phyloP scores from a whole-genome alignment of 2,329 filamentous ascomycete genomes.

The Basipetospora chlamydospora region DNA sequence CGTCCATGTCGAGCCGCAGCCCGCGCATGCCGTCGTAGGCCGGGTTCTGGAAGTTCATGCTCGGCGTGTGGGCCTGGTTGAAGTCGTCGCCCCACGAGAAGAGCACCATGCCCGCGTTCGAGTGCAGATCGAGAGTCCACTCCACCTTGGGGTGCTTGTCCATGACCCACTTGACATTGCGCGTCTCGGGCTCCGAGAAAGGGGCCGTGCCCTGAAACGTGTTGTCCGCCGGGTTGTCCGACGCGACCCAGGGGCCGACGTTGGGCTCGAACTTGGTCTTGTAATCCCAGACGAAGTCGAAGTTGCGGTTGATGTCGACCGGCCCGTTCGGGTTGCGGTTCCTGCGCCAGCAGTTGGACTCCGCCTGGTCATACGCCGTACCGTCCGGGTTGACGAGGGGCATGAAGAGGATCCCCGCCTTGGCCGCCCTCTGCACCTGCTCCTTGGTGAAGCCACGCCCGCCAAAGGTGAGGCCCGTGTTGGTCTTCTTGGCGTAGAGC shows the following conservation, averaged over 20 bases:
- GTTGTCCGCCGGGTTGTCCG: slow-evolving; percentile 25
- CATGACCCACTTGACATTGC: slow-evolving; percentile 37
- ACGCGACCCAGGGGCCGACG: slow-evolving; percentile 23
- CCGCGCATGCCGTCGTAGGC: slow-evolving; percentile 37
- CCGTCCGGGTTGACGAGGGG: slow-evolving; percentile 41
- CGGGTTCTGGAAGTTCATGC: slow-evolving; percentile 37
- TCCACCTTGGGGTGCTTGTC: slow-evolving; percentile 32
- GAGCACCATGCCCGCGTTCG: slow-evolving; percentile 33
- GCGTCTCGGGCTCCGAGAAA: slow-evolving; percentile 41
- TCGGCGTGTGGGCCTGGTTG: slow-evolving; percentile 27
- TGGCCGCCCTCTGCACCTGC: slow-evolving; percentile 35
- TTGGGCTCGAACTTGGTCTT: slow-evolving; percentile 23
- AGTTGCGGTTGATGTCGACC: slow-evolving; percentile 42
- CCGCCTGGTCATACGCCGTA: slow-evolving; percentile 33
- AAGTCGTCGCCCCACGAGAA: slow-evolving; percentile 45
- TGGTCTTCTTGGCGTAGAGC: slow-evolving; percentile 33
- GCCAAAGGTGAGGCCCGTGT: slow-evolving; percentile 36
- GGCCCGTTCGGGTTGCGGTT: slow-evolving; percentile 33
- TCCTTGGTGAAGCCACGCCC: slow-evolving; percentile 33
- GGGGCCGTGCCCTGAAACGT: slow-evolving; percentile 35
- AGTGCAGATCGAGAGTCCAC: slow-evolving; percentile 47
- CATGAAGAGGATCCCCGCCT: slow-evolving; percentile 37
- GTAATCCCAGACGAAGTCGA: slow-evolving; percentile 43
- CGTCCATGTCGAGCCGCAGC: slow-evolving; percentile 18
- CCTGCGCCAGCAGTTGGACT: slow-evolving; percentile 38